Conservation (phyloP, 208 protist genomes). For the Polymyxa betae region DNA sequence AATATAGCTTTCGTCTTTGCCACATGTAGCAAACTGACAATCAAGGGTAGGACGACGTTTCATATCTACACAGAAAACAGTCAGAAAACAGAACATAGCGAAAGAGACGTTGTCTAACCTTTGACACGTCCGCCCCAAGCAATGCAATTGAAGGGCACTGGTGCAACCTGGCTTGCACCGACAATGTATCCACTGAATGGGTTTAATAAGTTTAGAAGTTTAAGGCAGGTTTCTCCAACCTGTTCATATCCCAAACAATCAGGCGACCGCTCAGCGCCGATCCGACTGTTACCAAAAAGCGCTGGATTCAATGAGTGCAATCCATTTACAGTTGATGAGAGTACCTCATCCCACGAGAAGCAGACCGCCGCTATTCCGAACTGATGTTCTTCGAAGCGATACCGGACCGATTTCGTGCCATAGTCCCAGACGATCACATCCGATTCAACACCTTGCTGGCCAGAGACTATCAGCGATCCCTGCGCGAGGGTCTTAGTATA, state of each 20-base stretch:
- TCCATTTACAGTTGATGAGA: not conserved
- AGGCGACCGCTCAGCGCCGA: not conserved
- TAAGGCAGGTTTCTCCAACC: not conserved
- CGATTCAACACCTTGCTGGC: constrained; percentile 51
- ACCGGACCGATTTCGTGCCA: constrained; percentile 5
- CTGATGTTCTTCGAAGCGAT: constrained; percentile 55
- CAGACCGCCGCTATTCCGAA: constrained; percentile 36
- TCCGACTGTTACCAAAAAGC: constrained; percentile 27
- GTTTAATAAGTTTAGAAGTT: not conserved
- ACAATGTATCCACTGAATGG: constrained; percentile 12
- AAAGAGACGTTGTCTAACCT: not conserved
- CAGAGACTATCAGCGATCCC: constrained; percentile 55
- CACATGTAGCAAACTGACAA: constrained; percentile 55
- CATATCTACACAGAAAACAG: not conserved
- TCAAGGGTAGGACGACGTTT: constrained; percentile 28
- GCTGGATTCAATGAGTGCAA: not conserved
- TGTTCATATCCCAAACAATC: constrained; percentile 20
- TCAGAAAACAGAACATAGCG: too few relatives aligned
- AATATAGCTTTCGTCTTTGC: constrained; percentile 35
- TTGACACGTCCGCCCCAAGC: constrained; percentile 36
- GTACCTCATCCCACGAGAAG: constrained; percentile 55
- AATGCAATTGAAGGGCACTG: not conserved
- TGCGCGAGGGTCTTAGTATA: not conserved
- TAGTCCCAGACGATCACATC: constrained; percentile 63
- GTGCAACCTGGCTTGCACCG: not conserved